Base-by-base conservation (phyloP, 495 filamentous ascomycete genomes). In the Podospora fimiseda region DNA sequence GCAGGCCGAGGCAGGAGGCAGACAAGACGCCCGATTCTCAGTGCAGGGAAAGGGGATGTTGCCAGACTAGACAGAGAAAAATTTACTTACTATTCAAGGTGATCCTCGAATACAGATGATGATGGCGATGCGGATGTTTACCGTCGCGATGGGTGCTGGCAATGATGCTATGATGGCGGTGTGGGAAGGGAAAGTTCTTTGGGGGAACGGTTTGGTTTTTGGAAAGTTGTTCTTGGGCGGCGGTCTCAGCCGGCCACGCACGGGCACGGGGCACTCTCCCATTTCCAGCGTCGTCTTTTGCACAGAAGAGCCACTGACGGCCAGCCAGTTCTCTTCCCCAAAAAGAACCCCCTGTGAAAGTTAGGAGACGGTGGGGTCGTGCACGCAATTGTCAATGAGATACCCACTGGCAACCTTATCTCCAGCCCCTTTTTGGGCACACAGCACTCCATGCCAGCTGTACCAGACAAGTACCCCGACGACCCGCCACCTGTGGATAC, bases 221-320 rank as follows among this genome's bases (percentile, higher is more conserved):
- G 64, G 27, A 67, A 67, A 67, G 64, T 67, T 67, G 64, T 67
- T 67, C 62, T 67, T 59, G 64, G 56, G 60, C 57, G 56, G 60
- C 57, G 59, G 49, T 52, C 52, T 52, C 54, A 55, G 47, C 57
- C 54, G 58, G 54, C n/a, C n/a, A n/a, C n/a, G 51, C 57, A 42
- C 57, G 57, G 43, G 52, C 44, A 47, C 44, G 44, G 44, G 44
- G 23, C 44, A 47, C n/a, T 13, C 43, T 22, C 15, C 39, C 39
- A 44, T 13, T 23, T 20, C 44, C 21, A 22, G 44, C 27, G 27
- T 33, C 27, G 27, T 33, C 11, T 11, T 33, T 11, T 33, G 27
- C 27, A n/a, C n/a, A n/a, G n/a, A n/a, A n/a, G n/a, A n/a, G n/a
- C n/a, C n/a, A n/a, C n/a, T n/a, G 43, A 45, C 21, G 2, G 22